Evolutionary conservation across 495 filamentous ascomycete species (phyloP), one percentile per base, ranked within the genome.

Genomic region (Usnea hakonensis): DNA sequence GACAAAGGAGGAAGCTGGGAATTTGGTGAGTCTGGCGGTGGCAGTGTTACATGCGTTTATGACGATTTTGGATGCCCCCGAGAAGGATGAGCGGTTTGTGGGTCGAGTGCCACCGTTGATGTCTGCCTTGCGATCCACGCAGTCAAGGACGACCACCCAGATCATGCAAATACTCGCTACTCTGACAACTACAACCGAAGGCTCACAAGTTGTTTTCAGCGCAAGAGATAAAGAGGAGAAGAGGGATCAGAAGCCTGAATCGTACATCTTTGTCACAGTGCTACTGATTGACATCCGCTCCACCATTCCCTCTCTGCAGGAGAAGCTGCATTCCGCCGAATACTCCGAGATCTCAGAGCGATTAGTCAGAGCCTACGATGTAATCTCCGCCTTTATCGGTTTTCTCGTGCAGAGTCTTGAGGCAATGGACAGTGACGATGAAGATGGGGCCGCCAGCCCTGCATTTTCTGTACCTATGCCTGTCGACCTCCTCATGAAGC

Each of bases 1-100:
- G 61, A 71, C 64, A 36, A 67, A 69, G 32, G 63, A 67, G 4
- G 74, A 81, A 60, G 72, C 79, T 6, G 77, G 73, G 55, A 78
- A 81, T 58, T 85, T 88, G 83, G 73, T 86, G 4, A 82, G 82
- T 62, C 67, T 88, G 17, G 83, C 83, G 2, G 79, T 87, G 9
- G 74, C 79, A 30, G 76, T 89, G 9, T 67, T 86, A 8, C 80
- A 85, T 63, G 82, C 82, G 0, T 88, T 87, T 54, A 69, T 77
- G 14, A 70, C 74, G 5, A 66, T 87, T 33, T 65, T 88, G 7
- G 53, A 56, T 1, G 78, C 81, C 0, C 73, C 76, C 6, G 69
- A 71, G 2, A 66, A 75, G 21, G 72, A 83, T 55, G 60, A 64
- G 26, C 79, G 70, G 48, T 62, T 87, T 48, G 66, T 78, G 16